Evolutionary conservation across 169 alveolate species (phyloP), one percentile per base, ranked within the genome.

Genomic region (Plasmodium blacklocki): DNA sequence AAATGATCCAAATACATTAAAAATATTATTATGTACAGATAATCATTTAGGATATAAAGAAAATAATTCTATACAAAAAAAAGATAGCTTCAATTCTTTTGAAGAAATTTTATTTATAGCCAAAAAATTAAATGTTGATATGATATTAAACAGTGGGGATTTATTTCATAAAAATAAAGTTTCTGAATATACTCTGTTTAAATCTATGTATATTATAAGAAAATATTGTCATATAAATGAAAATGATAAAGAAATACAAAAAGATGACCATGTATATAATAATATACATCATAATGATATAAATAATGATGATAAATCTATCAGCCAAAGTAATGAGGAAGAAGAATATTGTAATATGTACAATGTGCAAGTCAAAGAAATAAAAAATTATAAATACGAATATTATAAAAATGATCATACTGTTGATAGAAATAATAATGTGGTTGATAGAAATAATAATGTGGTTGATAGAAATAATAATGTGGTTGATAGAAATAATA

Each of bases 21-120:
- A 95, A 88, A 96, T 97, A 26, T 68, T 98, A 88, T 97, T 98
- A 15, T 96, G 97, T 32, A 95, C 99, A 3, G 99, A 98, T 88
- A 97, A 97, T 66, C 99, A 98, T 88, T 91, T 97, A 75, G 99
- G 99, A 8, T 97, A 95, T 75, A 95, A 97, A 80, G 99, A 98
- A 92, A 94, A 96, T 56, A 99, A 97, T 73, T 45, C 95, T 5
- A 74, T 89, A 26, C 96, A 94, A 63, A 95, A 95, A 11, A 94
- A 97, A 59, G 99, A 98, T 72, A 94, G 99, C 8, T 96, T 98
- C 83, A 93, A 94, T 74, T 94, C 99, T 0, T 97, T 98, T 87
- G 98, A 97, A 90, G 99, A 98, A 94, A 97, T 97, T 26, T 93
- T 98, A 47, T 89, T 94, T 93, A 91, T 96, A 58, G 98, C 99